Conservation (phyloP, 73 alveolate genomes). For the Paramecium biaurelia region DNA sequence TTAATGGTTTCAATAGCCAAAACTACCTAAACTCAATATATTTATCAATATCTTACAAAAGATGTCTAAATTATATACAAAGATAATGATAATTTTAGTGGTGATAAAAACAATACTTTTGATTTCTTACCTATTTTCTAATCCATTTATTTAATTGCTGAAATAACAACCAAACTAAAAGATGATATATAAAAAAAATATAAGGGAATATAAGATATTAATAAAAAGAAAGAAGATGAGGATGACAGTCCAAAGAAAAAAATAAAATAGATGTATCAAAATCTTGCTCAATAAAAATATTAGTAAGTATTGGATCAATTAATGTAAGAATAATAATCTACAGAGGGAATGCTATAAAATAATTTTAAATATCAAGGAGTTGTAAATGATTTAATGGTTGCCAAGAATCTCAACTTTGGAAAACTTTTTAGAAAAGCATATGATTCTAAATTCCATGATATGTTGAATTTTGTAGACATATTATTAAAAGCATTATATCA, state of each 20-base stretch:
- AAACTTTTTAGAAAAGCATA: conserved; percentile 43
- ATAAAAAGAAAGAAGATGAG: background rate
- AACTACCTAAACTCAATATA: background rate
- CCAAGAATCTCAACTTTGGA: background rate
- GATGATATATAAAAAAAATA: conserved; percentile 32
- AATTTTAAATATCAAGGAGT: background rate
- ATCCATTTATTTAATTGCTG: background rate
- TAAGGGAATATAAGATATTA: background rate
- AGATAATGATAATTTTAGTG: background rate
- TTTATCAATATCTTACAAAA: background rate
- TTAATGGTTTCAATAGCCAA: background rate
- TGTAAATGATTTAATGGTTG: background rate
- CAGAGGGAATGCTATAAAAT: background rate
- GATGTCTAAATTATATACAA: background rate
- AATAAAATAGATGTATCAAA: background rate
- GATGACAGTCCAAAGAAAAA: background rate
- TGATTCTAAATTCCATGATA: background rate
- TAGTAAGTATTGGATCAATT: background rate
- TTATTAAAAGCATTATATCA: background rate
- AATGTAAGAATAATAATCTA: background rate
- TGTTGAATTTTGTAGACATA: conserved; percentile 27
- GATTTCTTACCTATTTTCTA: background rate
- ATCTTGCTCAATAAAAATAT: background rate
- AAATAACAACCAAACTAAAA: background rate
- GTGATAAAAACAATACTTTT: background rate